phyloP scores from a whole-genome alignment of 2,329 filamentous ascomycete species.

The Nemania sp. region DNA sequence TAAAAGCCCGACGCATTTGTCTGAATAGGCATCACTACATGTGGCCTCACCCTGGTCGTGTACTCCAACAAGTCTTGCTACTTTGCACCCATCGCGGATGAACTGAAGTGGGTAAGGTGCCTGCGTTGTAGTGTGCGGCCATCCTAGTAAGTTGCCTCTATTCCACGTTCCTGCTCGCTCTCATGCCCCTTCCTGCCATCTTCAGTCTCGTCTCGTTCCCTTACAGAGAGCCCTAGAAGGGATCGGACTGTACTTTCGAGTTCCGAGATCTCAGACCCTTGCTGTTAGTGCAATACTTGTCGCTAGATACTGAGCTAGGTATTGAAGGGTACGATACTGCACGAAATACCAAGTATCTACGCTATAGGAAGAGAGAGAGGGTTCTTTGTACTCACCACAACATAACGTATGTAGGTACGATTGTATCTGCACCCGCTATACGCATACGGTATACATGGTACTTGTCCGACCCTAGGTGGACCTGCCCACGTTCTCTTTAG shows the following conservation, averaged over 20 bases:
- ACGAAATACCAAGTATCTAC: too few relatives aligned
- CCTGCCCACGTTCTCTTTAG: slow-evolving; percentile 28
- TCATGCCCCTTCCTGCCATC: slow-evolving; percentile 8
- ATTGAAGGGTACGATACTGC: background rate
- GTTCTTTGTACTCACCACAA: background rate
- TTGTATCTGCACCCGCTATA: too few relatives aligned
- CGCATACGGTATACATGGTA: too few relatives aligned
- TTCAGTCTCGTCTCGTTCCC: slow-evolving; percentile 3
- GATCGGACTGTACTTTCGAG: slow-evolving; percentile 24
- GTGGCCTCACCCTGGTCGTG: slow-evolving; percentile 33
- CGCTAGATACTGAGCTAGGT: background rate
- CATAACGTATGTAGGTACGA: background rate
- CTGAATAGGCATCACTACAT: slow-evolving; percentile 38
- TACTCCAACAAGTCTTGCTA: slow-evolving; percentile 32
- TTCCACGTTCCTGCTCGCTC: background rate
- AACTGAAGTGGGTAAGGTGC: background rate
- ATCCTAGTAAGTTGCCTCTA: slow-evolving; percentile 7
- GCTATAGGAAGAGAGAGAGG: background rate
- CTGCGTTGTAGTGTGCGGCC: background rate
- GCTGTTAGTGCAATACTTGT: background rate
- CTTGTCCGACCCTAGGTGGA: background rate
- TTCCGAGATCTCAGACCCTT: slow-evolving; percentile 32
- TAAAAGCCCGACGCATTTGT: slow-evolving; percentile 44
- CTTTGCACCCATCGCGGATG: slow-evolving; percentile 14
- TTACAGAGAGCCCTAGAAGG: slow-evolving; percentile 8